Evolutionary conservation across 768 basidiomycete genomes (phyloP).

Genomic region (Termitomyces sp.): DNA sequence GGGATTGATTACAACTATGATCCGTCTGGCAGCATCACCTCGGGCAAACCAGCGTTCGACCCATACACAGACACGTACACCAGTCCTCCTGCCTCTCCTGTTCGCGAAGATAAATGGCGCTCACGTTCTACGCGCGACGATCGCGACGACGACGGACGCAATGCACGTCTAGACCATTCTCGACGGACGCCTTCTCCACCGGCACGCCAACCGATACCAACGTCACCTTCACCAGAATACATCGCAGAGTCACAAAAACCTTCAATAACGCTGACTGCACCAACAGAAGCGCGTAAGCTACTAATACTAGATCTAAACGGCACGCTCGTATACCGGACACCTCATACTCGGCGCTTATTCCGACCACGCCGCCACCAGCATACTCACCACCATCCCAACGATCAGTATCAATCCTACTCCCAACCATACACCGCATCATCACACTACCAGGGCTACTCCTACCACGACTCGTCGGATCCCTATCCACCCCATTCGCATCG

Average conservation of each 20-base stretch:
- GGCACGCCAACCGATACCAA: constrained; percentile 24
- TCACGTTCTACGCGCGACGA: background rate
- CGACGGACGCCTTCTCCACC: background rate
- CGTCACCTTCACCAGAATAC: constrained; percentile 28
- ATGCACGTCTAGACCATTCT: background rate
- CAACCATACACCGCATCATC: no score
- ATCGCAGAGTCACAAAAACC: constrained; percentile 24
- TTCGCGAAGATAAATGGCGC: background rate
- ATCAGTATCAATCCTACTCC: background rate
- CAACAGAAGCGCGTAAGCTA: constrained; percentile 48
- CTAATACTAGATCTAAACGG: constrained; percentile 78
- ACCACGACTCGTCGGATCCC: background rate
- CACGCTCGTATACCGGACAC: constrained; percentile 61
- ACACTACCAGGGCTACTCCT: background rate
- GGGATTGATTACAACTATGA: constrained; percentile 26
- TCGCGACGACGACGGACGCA: background rate
- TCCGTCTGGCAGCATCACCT: constrained; percentile 12
- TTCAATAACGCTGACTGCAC: constrained; percentile 22
- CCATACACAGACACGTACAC: constrained; percentile 18
- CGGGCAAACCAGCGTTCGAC: constrained; percentile 13
- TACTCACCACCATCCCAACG: background rate
- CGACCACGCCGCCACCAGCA: constrained; percentile 7
- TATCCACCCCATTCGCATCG: background rate
- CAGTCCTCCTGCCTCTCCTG: background rate
- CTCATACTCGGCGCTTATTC: constrained; percentile 21